phyloP scores from a whole-genome alignment of 495 filamentous ascomycete species.

The Talaromyces liani region DNA sequence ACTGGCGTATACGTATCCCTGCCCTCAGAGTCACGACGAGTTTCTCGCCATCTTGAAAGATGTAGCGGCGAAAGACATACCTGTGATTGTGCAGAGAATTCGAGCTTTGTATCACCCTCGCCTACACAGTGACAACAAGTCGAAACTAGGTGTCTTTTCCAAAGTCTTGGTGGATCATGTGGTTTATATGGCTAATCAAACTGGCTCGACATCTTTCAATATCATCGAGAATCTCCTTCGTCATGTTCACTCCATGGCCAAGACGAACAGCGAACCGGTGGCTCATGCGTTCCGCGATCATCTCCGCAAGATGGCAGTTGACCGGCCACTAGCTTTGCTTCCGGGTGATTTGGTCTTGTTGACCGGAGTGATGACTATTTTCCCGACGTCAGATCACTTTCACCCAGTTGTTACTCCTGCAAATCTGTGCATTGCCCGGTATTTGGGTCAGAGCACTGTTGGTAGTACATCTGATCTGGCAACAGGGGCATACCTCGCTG shows the following conservation, averaged over 20 bases:
- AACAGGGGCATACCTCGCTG: conserved; percentile 69
- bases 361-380: conserved; percentile 75
- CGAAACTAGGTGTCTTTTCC: conserved; percentile 67
- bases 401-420: conserved; percentile 89
- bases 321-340: conserved; percentile 51
- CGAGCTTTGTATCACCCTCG: conserved; percentile 86
- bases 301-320: conserved; percentile 55
- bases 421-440: conserved; percentile 70
- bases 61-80: conserved; percentile 54
- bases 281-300: conserved; percentile 67
- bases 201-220: conserved; percentile 45
- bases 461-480: conserved; percentile 54
- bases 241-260: conserved; percentile 80
- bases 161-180: conserved; percentile 72
- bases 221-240: conserved; percentile 61
- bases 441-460: conserved; percentile 70
- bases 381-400: conserved; percentile 94
- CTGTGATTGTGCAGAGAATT: conserved; percentile 80
- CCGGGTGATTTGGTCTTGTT: conserved; percentile 74
- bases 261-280: conserved; percentile 69
- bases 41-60: conserved; percentile 57
- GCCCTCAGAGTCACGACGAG: conserved; percentile 68
- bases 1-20: conserved; percentile 75
- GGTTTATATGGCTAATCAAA: conserved; percentile 51
- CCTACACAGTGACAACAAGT: conserved; percentile 74